Evolutionary conservation across 148 eudicot genomes (phyloP).

Genomic region (Mesembryanthemum crystallinum): DNA sequence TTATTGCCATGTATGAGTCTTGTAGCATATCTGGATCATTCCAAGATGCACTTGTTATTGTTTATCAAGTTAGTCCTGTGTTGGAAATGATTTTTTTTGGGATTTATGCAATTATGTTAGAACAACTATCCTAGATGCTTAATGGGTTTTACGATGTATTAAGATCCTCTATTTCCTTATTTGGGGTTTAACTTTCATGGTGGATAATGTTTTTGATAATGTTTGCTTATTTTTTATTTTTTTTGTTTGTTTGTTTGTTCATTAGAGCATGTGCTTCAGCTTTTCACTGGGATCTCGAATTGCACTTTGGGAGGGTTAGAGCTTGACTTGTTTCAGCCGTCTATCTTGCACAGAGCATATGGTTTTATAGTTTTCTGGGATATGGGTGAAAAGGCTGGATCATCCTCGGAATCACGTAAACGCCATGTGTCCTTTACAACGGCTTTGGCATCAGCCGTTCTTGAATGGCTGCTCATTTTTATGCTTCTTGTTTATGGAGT

Average conservation of each 20-base stretch:
- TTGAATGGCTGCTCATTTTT: constrained; percentile 76
- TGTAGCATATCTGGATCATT: neutral
- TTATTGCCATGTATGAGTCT: neutral
- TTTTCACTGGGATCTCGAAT: neutral
- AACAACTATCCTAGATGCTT: neutral
- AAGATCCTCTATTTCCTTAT: neutral
- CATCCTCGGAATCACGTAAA: constrained; percentile 34
- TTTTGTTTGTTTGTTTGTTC: too few species aligned
- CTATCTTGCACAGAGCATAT: constrained; percentile 17
- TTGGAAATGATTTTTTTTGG: neutral
- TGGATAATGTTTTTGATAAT: constrained; percentile 8
- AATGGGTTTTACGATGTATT: neutral
- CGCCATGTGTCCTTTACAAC: constrained; percentile 24
- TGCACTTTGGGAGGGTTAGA: neutral
- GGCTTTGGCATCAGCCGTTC: constrained; percentile 57
- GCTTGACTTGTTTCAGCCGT: constrained; percentile 1
- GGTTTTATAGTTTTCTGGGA: constrained; percentile 27
- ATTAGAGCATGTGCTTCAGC: constrained; percentile 17
- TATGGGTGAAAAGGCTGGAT: constrained; percentile 43
- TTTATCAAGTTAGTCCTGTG: neutral
- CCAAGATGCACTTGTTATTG: neutral
- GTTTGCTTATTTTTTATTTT: too few species aligned
- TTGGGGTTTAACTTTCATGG: neutral
- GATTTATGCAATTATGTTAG: neutral
- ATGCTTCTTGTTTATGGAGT: constrained; percentile 64